These are phyloP conservation scores for Starmera caribaea DNA, from an alignment of 805 yeast genomes.

Conservation along the genomic window DNA sequence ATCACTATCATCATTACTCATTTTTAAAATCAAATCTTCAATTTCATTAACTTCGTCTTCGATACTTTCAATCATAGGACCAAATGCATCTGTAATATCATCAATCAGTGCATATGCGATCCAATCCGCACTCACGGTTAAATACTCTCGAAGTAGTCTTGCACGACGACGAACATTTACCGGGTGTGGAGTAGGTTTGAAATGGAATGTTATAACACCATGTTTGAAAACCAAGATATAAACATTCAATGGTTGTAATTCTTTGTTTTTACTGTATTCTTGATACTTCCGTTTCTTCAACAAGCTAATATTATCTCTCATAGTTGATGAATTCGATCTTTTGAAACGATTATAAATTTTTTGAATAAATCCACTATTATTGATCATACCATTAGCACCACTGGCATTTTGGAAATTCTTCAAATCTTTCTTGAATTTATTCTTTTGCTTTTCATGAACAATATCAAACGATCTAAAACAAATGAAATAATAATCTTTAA, in stretches of 20 bases:
- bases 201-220: slow-evolving; percentile 90
- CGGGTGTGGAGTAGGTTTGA: slow-evolving; percentile 92
- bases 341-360: slow-evolving; percentile 7
- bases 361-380: slow-evolving; percentile 3
- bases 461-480: slow-evolving; percentile 83
- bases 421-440: slow-evolving; percentile 21
- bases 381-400: slow-evolving; percentile 1
- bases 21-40: slow-evolving; percentile 79
- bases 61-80: slow-evolving; percentile 89
- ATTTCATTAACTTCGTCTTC: slow-evolving; percentile 93
- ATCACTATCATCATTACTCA: slow-evolving; percentile 55
- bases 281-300: too few relatives aligned
- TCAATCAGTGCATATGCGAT: slow-evolving; percentile 93
- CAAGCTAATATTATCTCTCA: slow-evolving; percentile 5
- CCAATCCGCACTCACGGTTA: slow-evolving; percentile 93
- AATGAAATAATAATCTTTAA: slow-evolving; percentile 82
- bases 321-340: slow-evolving; percentile 7
- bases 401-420: neutral
- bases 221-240: slow-evolving; percentile 86
- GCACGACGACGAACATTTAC: slow-evolving; percentile 93
- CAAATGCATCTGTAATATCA: slow-evolving; percentile 95
- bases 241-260: slow-evolving; percentile 82
- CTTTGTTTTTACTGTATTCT: slow-evolving; percentile 27
- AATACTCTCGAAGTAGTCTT: slow-evolving; percentile 73
- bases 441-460: slow-evolving; percentile 57